Percentiles rank a stretch among this genome's conserved stretches.
These are phyloP conservation scores for Fusarium buharicum DNA, from an alignment of 2,329 filamentous ascomycete genomes.

Conservation along the genomic window DNA sequence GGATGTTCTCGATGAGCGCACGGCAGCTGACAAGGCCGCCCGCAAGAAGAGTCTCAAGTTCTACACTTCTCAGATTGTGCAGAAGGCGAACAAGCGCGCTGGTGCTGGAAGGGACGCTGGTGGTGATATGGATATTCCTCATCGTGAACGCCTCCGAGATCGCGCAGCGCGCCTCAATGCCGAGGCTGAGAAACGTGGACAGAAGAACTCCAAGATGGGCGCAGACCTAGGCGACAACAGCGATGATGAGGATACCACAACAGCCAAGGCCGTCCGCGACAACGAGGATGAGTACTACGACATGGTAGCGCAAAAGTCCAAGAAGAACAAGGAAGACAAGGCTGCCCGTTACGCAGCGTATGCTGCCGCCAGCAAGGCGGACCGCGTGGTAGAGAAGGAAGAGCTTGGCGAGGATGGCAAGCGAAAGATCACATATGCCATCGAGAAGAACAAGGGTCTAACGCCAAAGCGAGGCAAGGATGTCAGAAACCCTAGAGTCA, in stretches of 20 bases:
- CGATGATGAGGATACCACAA: conserved; percentile 71
- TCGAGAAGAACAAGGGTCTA: conserved; percentile 97
- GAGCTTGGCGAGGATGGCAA: conserved; percentile 85
- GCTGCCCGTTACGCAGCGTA: conserved; percentile 65
- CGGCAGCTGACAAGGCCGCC: conserved; percentile 85
- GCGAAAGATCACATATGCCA: conserved; percentile 90
- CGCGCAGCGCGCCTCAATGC: conserved; percentile 85
- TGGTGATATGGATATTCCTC: conserved; percentile 84
- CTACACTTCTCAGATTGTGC: conserved; percentile 97
- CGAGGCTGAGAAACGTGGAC: conserved; percentile 87
- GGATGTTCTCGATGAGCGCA: conserved; percentile 77
- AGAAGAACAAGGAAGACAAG: conserved; percentile 80
- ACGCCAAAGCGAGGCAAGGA: conserved; percentile 93
- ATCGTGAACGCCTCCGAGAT: conserved; percentile 88
- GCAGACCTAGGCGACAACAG: conserved; percentile 75
- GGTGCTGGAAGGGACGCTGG: conserved; percentile 78
- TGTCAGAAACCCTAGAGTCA: conserved; percentile 91
- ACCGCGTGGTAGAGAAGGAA: conserved; percentile 72
- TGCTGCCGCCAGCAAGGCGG: conserved; percentile 70
- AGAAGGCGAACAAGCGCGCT: conserved; percentile 89
- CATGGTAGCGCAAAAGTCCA: conserved; percentile 77
- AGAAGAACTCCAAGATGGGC: conserved; percentile 69
- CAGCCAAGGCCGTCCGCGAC: conserved; percentile 62
- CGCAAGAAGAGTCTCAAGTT: conserved; percentile 95
- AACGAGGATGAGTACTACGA: conserved; percentile 88